Evolutionary conservation across 371 early-diverging fungal genomes (phyloP).

Genomic region (Coemansia sp.): DNA sequence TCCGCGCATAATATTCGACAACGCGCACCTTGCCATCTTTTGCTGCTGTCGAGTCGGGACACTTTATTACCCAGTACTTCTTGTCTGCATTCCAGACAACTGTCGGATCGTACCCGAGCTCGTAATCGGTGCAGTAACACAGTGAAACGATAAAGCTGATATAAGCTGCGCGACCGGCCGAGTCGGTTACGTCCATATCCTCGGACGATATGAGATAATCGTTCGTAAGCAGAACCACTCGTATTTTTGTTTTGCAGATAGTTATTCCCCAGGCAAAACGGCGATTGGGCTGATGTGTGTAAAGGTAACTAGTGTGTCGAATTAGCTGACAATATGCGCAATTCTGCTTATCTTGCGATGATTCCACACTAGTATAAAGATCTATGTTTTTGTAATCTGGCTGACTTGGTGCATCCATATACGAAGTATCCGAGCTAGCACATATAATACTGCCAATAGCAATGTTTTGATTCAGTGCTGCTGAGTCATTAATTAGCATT

Average conservation of each 20-base stretch:
- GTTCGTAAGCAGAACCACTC: not conserved
- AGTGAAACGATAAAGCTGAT: not conserved
- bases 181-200: not conserved
- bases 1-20: not conserved
- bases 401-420: too few species aligned
- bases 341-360: not conserved
- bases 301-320: not conserved
- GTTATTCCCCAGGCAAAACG: slow-evolving; percentile 14
- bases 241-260: not conserved
- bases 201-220: not conserved
- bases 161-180: not conserved
- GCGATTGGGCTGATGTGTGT: slow-evolving; percentile 7
- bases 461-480: too few species aligned
- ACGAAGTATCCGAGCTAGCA: too few species aligned
- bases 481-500: too few species aligned
- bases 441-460: too few species aligned
- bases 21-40: not conserved
- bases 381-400: too few species aligned
- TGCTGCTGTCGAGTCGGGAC: not conserved
- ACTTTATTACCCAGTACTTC: not conserved
- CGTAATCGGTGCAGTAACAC: slow-evolving; percentile 1
- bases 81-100: not conserved
- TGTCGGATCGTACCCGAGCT: slow-evolving; percentile 17
- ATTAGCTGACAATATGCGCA: not conserved
- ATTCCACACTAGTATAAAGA: not conserved